Conservation (phyloP, 106 monocot genomes). For the Cymbidium sinense region DNA sequence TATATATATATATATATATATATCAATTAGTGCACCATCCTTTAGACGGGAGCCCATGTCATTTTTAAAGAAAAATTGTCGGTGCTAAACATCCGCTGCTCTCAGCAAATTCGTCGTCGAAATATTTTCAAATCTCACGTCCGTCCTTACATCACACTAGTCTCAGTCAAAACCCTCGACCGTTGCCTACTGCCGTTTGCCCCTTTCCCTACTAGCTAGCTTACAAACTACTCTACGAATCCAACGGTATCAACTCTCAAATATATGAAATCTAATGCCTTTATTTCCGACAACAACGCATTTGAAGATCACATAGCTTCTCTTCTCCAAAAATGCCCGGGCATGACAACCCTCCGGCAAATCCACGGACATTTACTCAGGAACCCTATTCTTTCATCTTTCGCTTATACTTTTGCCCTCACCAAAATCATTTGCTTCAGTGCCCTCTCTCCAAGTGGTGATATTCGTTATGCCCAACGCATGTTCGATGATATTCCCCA, state of each 20-base stretch:
- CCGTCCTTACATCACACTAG: no score
- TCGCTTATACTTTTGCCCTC: conserved; percentile 21
- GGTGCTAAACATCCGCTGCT: no score
- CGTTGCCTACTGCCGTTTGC: neutral
- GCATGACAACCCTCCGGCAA: conserved; percentile 53
- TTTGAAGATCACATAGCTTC: conserved; percentile 30
- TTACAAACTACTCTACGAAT: neutral
- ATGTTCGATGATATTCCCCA: conserved; percentile 63
- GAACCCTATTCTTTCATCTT: conserved; percentile 16
- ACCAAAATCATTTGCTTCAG: conserved; percentile 58
- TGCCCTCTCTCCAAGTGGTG: conserved; percentile 33
- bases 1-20: no score
- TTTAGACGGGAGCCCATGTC: no score
- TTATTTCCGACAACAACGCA: neutral
- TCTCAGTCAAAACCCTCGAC: neutral
- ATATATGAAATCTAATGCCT: neutral
- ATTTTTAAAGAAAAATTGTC: no score
- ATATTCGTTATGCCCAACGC: conserved; percentile 52
- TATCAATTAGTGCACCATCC: no score
- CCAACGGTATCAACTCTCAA: neutral
- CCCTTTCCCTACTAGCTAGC: neutral
- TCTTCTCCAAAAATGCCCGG: conserved; percentile 54
- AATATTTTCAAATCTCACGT: no score
- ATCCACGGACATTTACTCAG: conserved; percentile 63
- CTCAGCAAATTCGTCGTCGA: no score